A percentile compares a stretch with the other conserved stretches of the same genome.
phyloP scores from a whole-genome alignment of 345 rosid genomes.

The Excoecaria agallocha region DNA sequence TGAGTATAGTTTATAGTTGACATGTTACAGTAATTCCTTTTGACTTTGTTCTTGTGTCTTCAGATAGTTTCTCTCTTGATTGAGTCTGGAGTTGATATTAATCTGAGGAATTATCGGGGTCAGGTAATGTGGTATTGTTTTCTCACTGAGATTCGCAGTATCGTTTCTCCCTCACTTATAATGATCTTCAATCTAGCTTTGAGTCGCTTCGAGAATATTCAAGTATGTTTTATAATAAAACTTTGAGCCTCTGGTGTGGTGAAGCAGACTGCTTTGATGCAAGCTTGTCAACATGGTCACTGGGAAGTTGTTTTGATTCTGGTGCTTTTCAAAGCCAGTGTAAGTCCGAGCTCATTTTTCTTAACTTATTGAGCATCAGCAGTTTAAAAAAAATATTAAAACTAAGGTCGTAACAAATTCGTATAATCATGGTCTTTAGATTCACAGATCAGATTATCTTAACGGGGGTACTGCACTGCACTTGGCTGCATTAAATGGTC shows the following conservation, averaged over 20 bases:
- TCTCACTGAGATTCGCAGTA: neutral
- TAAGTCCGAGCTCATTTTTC: constrained; percentile 34
- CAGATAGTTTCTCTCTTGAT: constrained; percentile 92
- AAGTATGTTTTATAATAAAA: neutral
- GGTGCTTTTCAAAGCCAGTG: constrained; percentile 86
- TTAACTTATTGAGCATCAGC: neutral
- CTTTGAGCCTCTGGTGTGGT: constrained; percentile 1
- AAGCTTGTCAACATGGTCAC: constrained; percentile 98
- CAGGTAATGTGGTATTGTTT: constrained; percentile 50
- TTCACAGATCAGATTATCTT: constrained; percentile 86
- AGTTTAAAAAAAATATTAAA: constrained; percentile 4
- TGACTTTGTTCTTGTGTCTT: constrained; percentile 19
- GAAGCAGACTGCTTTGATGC: constrained; percentile 94
- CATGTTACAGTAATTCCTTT: neutral
- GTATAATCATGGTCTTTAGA: constrained; percentile 38
- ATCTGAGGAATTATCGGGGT: constrained; percentile 95
- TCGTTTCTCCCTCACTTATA: neutral
- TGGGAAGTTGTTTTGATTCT: constrained; percentile 94
- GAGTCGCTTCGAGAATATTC: constrained; percentile 3
- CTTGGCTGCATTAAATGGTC: constrained; percentile 91
- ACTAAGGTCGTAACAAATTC: constrained; percentile 21
- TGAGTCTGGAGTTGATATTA: constrained; percentile 96
- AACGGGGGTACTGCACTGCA: constrained; percentile 97
- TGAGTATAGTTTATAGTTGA: neutral
- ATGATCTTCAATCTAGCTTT: neutral